Evolutionary conservation across 1,139 yeast species (phyloP).

Genomic region (Geotrichum klebahnii): DNA sequence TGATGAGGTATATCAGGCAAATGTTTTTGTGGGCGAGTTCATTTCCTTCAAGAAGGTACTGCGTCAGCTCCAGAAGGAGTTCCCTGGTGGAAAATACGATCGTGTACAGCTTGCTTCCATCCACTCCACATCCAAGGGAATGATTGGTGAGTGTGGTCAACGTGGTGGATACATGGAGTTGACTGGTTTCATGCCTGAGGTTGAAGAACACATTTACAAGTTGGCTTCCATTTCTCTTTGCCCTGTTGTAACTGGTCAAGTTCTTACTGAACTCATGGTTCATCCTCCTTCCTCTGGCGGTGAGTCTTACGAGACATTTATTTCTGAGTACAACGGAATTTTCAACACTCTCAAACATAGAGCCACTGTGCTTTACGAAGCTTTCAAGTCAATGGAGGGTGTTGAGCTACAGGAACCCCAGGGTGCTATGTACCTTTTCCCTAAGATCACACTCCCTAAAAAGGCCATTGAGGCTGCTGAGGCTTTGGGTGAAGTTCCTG

Average conservation of each 20-base stretch:
- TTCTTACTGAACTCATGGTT: slow-evolving; percentile 84
- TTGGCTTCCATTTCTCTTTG: slow-evolving; percentile 86
- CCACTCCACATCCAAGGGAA: slow-evolving; percentile 95
- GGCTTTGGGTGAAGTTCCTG: slow-evolving; percentile 53
- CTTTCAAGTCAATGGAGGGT: slow-evolving; percentile 74
- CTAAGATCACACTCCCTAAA: slow-evolving; percentile 59
- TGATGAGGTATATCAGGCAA: slow-evolving; percentile 95
- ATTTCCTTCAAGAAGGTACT: slow-evolving; percentile 45
- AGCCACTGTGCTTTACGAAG: slow-evolving; percentile 58
- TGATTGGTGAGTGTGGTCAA: slow-evolving; percentile 97
- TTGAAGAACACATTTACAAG: slow-evolving; percentile 67
- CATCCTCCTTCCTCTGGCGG: slow-evolving; percentile 82
- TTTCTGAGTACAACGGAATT: slow-evolving; percentile 56
- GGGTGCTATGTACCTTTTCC: slow-evolving; percentile 98
- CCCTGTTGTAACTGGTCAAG: slow-evolving; percentile 93
- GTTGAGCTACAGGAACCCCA: slow-evolving; percentile 80
- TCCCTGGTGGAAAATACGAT: slow-evolving; percentile 54
- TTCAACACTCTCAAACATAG: slow-evolving; percentile 60
- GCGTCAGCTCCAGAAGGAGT: slow-evolving; percentile 52
- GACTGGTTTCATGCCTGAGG: slow-evolving; percentile 69
- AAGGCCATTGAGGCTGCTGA: slow-evolving; percentile 61
- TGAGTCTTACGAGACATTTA: slow-evolving; percentile 65
- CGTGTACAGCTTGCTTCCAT: slow-evolving; percentile 84
- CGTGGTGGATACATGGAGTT: slow-evolving; percentile 98
- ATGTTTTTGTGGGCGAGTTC: slow-evolving; percentile 60